A percentile compares a stretch with the other conserved stretches of the same genome.
Conservation (phyloP, 495 filamentous ascomycete genomes). For the Barbatosphaeria neglecta region DNA sequence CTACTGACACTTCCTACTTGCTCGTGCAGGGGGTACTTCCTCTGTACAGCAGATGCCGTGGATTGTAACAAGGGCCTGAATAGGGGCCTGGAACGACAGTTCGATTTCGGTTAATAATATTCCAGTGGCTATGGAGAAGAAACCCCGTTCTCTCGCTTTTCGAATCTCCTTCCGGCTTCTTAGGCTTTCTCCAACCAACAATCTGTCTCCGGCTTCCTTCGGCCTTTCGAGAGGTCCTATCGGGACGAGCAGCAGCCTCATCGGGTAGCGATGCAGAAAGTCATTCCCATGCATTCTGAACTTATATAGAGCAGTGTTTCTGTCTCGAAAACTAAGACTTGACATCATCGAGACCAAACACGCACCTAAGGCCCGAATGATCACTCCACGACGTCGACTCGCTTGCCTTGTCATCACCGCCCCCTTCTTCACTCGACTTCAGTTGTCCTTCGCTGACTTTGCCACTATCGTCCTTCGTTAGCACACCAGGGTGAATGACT, state of each 20-base stretch:
- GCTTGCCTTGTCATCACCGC: neutral
- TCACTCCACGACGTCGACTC: neutral
- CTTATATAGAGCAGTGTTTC: neutral
- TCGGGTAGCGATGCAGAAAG: neutral
- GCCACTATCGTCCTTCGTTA: neutral
- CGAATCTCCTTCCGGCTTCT: too few species aligned
- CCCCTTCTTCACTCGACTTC: neutral
- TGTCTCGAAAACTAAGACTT: neutral
- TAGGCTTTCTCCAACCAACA: too few species aligned
- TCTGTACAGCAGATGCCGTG: neutral
- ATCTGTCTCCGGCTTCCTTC: too few species aligned
- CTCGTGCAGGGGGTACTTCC: neutral
- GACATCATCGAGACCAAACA: neutral
- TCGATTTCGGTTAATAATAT: neutral
- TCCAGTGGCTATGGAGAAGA: neutral
- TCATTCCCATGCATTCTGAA: neutral
- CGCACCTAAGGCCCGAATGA: neutral
- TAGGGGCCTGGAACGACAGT: too few species aligned
- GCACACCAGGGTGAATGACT: conserved; percentile 2
- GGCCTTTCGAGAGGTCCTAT: neutral
- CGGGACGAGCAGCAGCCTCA: neutral
- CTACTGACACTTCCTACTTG: neutral
- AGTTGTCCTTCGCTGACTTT: neutral
- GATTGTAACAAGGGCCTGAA: neutral
- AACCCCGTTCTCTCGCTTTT: too few species aligned